Conservation (phyloP, 2,329 filamentous ascomycete species). For the Hypocrella siamensis region DNA sequence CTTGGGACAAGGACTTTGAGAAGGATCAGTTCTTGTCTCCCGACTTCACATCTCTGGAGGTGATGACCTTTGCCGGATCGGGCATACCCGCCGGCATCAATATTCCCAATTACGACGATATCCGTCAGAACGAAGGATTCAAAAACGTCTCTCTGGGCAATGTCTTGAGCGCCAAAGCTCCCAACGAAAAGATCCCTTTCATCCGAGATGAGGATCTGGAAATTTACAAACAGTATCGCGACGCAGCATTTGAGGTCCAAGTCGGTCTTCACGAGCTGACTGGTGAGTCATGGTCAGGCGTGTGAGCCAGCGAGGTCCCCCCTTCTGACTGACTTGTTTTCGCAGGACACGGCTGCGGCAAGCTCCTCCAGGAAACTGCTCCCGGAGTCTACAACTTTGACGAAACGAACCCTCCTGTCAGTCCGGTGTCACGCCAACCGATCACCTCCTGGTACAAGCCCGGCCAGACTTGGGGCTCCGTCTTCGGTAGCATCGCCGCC, state of each 20-base stretch:
- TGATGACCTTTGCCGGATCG: conserved; percentile 57
- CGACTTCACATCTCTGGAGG: conserved; percentile 90
- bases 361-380: conserved; percentile 78
- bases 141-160: conserved; percentile 93
- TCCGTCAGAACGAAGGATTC: conserved; percentile 72
- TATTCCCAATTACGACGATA: conserved; percentile 59
- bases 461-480: conserved; percentile 85
- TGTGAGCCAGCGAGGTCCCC: background rate
- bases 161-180: conserved; percentile 77
- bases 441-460: conserved; percentile 84
- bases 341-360: conserved; percentile 74
- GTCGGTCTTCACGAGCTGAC: conserved; percentile 84
- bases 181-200: conserved; percentile 85
- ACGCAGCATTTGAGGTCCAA: conserved; percentile 84
- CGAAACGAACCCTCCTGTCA: conserved; percentile 61
- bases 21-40: conserved; percentile 93
- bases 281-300: conserved; percentile 15
- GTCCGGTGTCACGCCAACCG: conserved; percentile 59
- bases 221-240: conserved; percentile 68
- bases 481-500: conserved; percentile 76
- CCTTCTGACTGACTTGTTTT: conserved; percentile 5
- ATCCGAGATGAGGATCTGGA: conserved; percentile 64
- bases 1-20: conserved; percentile 80
- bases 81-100: conserved; percentile 56
- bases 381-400: conserved; percentile 83